A percentile compares a stretch with the other conserved stretches of the same genome.
Evolutionary conservation across 495 filamentous ascomycete species (phyloP).

Genomic region (Penicillium desertorum): DNA sequence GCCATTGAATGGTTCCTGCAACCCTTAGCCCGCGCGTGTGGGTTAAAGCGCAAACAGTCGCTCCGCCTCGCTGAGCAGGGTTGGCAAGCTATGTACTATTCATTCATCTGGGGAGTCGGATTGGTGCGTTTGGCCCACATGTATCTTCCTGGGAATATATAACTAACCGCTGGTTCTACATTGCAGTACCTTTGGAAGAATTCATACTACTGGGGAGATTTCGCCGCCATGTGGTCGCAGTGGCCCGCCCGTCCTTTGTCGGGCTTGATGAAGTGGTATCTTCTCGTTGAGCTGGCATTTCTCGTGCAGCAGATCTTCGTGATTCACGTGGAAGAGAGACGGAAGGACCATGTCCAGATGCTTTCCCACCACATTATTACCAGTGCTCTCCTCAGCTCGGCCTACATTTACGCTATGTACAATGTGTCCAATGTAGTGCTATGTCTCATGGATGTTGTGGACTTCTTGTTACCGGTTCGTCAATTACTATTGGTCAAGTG

Average conservation of each 20-base stretch:
- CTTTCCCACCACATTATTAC: constrained; percentile 93
- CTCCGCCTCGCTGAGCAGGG: constrained; percentile 89
- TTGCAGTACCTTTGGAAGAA: constrained; percentile 75
- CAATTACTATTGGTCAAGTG: neutral
- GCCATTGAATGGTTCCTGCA: constrained; percentile 82
- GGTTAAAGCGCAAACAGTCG: constrained; percentile 69
- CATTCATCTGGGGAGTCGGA: constrained; percentile 75
- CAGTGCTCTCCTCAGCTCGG: constrained; percentile 69
- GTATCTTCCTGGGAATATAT: neutral
- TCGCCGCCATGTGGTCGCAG: constrained; percentile 73
- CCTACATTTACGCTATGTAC: constrained; percentile 80
- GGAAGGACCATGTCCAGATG: constrained; percentile 97
- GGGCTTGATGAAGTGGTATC: constrained; percentile 83
- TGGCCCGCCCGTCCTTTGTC: constrained; percentile 76
- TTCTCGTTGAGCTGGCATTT: constrained; percentile 87
- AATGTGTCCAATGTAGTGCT: constrained; percentile 87
- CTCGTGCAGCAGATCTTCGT: constrained; percentile 93
- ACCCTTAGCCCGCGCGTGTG: constrained; percentile 67
- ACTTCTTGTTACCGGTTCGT: constrained; percentile 82
- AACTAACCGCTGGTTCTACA: constrained; percentile 3
- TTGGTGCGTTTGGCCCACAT: constrained; percentile 60
- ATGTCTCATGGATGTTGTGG: constrained; percentile 90
- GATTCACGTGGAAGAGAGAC: constrained; percentile 87
- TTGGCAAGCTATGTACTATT: constrained; percentile 82
- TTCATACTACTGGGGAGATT: constrained; percentile 76